phyloP scores from a whole-genome alignment of 495 filamentous ascomycete genomes.

The Saxispiralis lemnorum region DNA sequence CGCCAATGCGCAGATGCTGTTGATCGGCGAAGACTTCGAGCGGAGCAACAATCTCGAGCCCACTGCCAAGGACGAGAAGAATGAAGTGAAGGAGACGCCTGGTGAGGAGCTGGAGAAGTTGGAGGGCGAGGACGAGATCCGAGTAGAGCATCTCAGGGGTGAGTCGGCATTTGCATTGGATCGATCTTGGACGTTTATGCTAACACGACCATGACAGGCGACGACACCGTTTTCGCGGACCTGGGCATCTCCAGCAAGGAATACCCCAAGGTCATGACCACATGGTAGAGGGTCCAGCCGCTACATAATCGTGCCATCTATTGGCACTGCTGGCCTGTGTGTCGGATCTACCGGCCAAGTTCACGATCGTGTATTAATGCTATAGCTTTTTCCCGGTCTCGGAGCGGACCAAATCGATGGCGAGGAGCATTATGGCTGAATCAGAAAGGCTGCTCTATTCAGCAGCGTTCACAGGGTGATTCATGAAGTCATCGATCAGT shows the following conservation, averaged over 20 bases:
- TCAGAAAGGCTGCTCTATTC: no score
- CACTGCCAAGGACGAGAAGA: conserved; percentile 38
- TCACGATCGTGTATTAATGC: no score
- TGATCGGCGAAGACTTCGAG: conserved; percentile 53
- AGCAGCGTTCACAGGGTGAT: no score
- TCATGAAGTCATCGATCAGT: no score
- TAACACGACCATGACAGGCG: conserved; percentile 11
- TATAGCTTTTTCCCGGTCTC: no score
- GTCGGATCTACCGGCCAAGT: no score
- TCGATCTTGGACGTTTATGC: background rate
- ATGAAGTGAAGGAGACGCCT: conserved; percentile 39
- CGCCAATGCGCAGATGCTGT: conserved; percentile 59
- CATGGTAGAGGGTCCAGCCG: conserved; percentile 18
- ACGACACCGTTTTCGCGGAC: conserved; percentile 26
- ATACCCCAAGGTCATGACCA: conserved; percentile 23
- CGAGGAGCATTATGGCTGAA: no score
- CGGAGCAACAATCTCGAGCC: conserved; percentile 37
- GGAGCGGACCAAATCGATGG: no score
- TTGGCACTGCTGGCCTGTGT: no score
- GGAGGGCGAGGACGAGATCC: conserved; percentile 43
- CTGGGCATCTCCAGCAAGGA: conserved; percentile 25
- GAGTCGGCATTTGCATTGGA: conserved; percentile 19
- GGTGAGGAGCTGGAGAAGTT: conserved; percentile 39
- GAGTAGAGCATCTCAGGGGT: conserved; percentile 35
- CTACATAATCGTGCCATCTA: no score